These are phyloP conservation scores for Solanum hybrid DNA, from an alignment of 305 asterid species.

Conservation along the genomic window DNA sequence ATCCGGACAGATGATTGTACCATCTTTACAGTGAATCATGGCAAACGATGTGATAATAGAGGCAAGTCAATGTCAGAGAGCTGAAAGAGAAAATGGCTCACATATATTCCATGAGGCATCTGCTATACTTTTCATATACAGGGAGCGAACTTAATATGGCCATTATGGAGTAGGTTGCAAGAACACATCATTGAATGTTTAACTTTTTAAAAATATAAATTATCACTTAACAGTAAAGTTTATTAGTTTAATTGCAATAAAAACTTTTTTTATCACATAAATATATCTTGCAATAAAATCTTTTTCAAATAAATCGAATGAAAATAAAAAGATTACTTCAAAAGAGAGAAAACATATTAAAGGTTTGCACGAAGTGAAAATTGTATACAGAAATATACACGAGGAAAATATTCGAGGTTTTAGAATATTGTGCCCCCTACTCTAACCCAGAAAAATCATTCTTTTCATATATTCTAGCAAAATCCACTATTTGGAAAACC, in stretches of 20 bases:
- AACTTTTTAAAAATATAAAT: neutral
- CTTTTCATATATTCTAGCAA: neutral
- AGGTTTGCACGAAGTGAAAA: neutral
- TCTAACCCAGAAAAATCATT: neutral
- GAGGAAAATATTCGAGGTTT: neutral
- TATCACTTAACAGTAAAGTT: neutral
- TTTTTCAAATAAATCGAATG: neutral
- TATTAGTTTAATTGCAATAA: neutral
- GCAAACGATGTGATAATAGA: neutral
- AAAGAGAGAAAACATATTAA: neutral
- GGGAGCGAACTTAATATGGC: neutral
- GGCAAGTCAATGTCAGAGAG: neutral
- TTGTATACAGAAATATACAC: neutral
- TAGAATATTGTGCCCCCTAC: neutral
- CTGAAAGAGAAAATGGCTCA: neutral
- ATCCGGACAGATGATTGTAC: neutral
- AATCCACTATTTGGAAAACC: neutral
- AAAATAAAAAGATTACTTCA: neutral
- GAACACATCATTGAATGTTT: neutral
- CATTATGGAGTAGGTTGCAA: neutral
- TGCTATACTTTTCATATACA: neutral
- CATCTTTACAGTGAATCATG: neutral
- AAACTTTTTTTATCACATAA: neutral
- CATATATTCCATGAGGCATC: neutral
- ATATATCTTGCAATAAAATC: neutral